Evolutionary conservation across 1,139 yeast genomes (phyloP), one percentile per base, ranked within the genome.

Genomic region (Oligophagozyma castellii): DNA sequence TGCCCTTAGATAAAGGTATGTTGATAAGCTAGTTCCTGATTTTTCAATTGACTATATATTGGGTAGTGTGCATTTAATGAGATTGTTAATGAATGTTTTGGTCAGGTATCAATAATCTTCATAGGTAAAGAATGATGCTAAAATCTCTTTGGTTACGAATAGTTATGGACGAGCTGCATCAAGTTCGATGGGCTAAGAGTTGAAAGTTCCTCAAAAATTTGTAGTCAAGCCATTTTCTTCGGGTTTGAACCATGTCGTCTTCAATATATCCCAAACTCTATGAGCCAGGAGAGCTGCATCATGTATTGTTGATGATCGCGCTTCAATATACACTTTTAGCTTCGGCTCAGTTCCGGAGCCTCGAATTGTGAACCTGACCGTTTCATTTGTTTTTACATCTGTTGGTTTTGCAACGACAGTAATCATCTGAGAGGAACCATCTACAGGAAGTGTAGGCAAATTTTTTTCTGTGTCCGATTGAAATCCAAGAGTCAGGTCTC

Each of bases 331-430:
- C 1, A 86, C 81, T 53, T 89, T 89, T 37, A 89, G 60, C 48
- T 89, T 89, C 3, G 96, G 96, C 50, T 89, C 98, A 0, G 98
- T 89, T 6, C 98, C 98, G 4, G 95, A 81, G 0, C 96, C 95
- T 29, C 98, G 65, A 29, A 81, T 73, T 0, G 96, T 86, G 49
- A 86, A 76, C 24, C 94, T 59, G 2, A 83, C 71, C 13, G 40
- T 38, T 22, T 59, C 67, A 2, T 33, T 29, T 35, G 12, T 42
- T 29, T 12, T 28, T 10, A 26, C 20, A 10, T 25, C 14, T 3
- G 16, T 43, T 7, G 46, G 51, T n/a, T 44, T 44, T 3, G 46
- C 51, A 10, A 28, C 28, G 1, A 67, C 77, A 0, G 95, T 83
- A 36, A 89, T 76, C 96, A 89, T 89, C 44, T 89, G 93, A 0